phyloP scores from a whole-genome alignment of 2,329 filamentous ascomycete species.

The Nectriaceae sp. region DNA sequence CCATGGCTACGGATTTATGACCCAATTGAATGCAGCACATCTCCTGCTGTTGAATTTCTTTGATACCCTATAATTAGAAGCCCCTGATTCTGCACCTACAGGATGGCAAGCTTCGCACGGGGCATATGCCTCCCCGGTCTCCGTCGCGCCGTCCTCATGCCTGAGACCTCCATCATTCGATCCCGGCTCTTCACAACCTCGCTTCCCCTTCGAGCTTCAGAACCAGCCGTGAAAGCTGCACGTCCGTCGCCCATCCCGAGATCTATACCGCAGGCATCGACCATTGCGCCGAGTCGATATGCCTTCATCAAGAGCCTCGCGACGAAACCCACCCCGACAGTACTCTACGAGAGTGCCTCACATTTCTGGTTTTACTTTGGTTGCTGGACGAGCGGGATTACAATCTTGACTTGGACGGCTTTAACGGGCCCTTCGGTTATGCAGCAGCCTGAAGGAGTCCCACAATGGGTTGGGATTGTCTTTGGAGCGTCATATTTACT shows the following conservation, averaged over 20 bases:
- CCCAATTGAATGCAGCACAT: conserved; percentile 5
- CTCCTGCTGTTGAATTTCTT: background rate
- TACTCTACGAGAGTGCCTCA: conserved; percentile 66
- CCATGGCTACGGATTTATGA: conserved; percentile 12
- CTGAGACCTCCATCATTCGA: conserved; percentile 21
- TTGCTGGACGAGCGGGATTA: conserved; percentile 57
- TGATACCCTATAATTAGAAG: background rate
- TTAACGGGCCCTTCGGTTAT: conserved; percentile 36
- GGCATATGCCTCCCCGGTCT: conserved; percentile 31
- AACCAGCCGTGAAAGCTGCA: conserved; percentile 16
- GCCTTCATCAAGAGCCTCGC: conserved; percentile 59
- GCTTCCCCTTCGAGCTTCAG: conserved; percentile 19
- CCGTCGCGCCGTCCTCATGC: conserved; percentile 25
- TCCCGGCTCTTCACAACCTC: conserved; percentile 34
- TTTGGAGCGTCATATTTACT: conserved; percentile 60
- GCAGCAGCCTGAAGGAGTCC: conserved; percentile 48
- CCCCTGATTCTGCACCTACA: no score
- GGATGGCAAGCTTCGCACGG: conserved; percentile 37
- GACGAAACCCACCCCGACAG: conserved; percentile 54
- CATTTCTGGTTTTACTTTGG: conserved; percentile 64
- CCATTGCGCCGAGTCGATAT: conserved; percentile 33
- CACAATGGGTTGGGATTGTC: conserved; percentile 57
- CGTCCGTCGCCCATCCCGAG: conserved; percentile 14
- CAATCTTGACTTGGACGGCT: conserved; percentile 37
- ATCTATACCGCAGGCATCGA: conserved; percentile 11